phyloP scores from a whole-genome alignment of 805 yeast species.

The Candida ascalaphidarum region DNA sequence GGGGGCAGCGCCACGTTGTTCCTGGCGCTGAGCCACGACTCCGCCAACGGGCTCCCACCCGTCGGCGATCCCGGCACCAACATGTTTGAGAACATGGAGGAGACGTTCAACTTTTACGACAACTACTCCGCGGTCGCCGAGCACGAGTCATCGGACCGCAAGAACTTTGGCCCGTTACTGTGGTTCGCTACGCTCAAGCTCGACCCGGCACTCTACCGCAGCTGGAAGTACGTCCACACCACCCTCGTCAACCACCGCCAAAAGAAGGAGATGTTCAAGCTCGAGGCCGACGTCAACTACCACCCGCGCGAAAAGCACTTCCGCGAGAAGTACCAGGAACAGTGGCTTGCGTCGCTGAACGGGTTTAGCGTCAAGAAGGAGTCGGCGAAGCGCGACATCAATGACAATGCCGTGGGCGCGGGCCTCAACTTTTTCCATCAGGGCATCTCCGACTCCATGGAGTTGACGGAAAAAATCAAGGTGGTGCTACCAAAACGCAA shows the following conservation, averaged over 20 bases:
- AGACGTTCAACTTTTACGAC: conserved; percentile 26
- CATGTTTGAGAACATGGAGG: conserved; percentile 12
- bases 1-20: neutral
- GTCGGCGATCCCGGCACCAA: conserved; percentile 5
- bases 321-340: conserved; percentile 4
- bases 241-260: conserved; percentile 1
- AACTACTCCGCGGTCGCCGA: conserved; percentile 11
- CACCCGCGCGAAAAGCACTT: conserved; percentile 3
- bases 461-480: conserved; percentile 10
- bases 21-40: neutral
- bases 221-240: conserved; percentile 10
- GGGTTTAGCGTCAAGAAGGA: neutral
- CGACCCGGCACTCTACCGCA: conserved; percentile 8
- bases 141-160: neutral
- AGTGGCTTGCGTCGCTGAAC: conserved; percentile 3
- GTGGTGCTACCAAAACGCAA: conserved; percentile 14
- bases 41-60: conserved; percentile 1
- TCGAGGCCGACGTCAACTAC: conserved; percentile 1
- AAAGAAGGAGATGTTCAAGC: neutral
- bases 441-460: conserved; percentile 9
- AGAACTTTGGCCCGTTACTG: conserved; percentile 1
- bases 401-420: conserved; percentile 8
- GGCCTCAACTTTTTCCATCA: conserved; percentile 12
- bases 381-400: conserved; percentile 1
- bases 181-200: conserved; percentile 9